These are phyloP conservation scores for Castanopsis chinensis DNA, from an alignment of 306 rosid genomes.

Conservation along the genomic window DNA sequence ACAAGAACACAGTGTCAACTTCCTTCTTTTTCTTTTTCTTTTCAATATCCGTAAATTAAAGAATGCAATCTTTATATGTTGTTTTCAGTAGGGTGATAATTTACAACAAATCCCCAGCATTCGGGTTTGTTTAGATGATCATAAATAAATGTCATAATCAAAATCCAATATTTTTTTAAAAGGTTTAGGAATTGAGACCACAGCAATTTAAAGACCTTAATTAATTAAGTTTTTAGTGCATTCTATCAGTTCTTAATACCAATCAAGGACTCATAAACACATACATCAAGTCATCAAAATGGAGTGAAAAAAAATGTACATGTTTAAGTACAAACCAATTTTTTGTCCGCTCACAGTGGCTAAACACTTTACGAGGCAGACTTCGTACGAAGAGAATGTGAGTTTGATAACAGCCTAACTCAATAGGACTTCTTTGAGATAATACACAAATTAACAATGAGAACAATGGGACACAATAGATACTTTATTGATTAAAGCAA, in stretches of 20 bases:
- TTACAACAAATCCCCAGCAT: neutral
- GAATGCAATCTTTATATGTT: neutral
- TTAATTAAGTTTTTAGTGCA: neutral
- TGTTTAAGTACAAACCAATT: too few relatives aligned
- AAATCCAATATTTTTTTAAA: neutral
- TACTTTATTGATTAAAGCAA: too few relatives aligned
- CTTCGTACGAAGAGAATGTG: too few relatives aligned
- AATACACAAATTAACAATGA: too few relatives aligned
- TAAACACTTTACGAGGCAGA: too few relatives aligned
- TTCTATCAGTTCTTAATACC: neutral
- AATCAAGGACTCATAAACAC: neutral
- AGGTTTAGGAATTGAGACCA: neutral
- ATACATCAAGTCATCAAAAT: neutral
- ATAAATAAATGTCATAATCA: neutral
- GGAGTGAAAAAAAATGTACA: too few relatives aligned
- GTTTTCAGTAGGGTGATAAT: neutral
- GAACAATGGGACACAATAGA: too few relatives aligned
- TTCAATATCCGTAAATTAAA: neutral
- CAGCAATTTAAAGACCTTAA: neutral
- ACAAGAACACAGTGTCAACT: neutral
- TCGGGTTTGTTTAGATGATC: neutral
- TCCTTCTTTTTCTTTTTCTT: too few relatives aligned
- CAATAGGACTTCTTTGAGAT: too few relatives aligned
- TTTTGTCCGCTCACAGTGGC: too few relatives aligned
- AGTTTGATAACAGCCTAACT: too few relatives aligned